A percentile compares a stretch with the other conserved stretches of the same genome.
Conservation (phyloP, 1,284 basidiomycete species). For the Leccinum pachyderme region DNA sequence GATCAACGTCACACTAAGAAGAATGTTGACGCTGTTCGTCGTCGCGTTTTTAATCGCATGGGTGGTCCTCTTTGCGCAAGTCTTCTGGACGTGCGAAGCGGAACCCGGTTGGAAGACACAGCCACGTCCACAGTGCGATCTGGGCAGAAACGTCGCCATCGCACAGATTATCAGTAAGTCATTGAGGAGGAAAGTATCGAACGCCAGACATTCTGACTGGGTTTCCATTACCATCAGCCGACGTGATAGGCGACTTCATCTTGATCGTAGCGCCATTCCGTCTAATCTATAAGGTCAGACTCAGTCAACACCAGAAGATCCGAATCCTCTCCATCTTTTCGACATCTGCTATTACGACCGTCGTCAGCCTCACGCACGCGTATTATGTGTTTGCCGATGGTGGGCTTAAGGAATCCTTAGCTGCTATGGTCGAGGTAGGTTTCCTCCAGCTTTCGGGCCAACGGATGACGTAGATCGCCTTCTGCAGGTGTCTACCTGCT, state of each 20-base stretch:
- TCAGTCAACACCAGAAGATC: conserved; percentile 4
- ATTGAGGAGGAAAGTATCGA: not conserved
- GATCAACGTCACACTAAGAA: not conserved
- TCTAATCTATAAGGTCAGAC: conserved; percentile 2
- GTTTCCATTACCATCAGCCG: not conserved
- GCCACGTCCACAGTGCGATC: not conserved
- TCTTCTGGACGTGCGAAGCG: conserved; percentile 4
- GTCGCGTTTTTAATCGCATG: not conserved
- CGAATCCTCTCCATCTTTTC: conserved; percentile 5
- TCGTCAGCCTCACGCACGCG: not conserved
- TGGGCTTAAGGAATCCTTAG: conserved; percentile 1
- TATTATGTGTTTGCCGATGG: conserved; percentile 2
- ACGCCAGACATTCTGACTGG: not conserved
- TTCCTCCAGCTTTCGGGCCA: not conserved
- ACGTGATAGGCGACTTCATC: conserved; percentile 4
- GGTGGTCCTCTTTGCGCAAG: conserved; percentile 5
- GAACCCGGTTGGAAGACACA: conserved; percentile 6
- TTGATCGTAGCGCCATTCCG: conserved; percentile 3
- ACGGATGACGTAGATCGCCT: not conserved
- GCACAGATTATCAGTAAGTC: conserved; percentile 6
- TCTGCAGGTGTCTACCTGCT: not conserved
- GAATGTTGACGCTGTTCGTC: not conserved
- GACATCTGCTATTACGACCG: conserved; percentile 5
- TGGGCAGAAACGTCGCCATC: not conserved
- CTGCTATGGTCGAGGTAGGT: conserved; percentile 3